These are phyloP conservation scores for Nematodospora valgi DNA, from an alignment of 805 yeast species.

Conservation along the genomic window DNA sequence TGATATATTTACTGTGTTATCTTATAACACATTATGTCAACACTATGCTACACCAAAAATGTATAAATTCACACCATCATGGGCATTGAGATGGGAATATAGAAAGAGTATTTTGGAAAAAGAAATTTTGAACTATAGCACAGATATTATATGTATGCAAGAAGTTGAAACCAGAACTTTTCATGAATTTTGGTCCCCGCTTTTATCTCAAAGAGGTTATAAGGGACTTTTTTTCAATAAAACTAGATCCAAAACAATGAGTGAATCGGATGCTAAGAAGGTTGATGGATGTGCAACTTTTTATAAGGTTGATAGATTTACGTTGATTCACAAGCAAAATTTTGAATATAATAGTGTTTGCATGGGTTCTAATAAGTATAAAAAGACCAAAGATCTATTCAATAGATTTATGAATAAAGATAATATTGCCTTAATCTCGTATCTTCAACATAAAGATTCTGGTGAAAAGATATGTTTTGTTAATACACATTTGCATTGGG, in stretches of 20 bases:
- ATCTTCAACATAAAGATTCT: conserved; percentile 68
- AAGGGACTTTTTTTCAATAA: conserved; percentile 80
- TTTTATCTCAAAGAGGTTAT: conserved; percentile 71
- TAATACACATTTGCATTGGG: conserved; percentile 98
- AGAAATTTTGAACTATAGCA: conserved; percentile 60
- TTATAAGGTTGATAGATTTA: conserved; percentile 66
- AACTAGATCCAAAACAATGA: conserved; percentile 90
- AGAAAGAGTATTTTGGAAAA: conserved; percentile 73
- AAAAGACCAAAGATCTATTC: conserved; percentile 90
- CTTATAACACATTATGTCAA: conserved; percentile 91
- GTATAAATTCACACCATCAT: conserved; percentile 93
- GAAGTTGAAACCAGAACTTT: conserved; percentile 88
- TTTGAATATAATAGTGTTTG: conserved; percentile 83
- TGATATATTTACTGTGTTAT: conserved; percentile 67
- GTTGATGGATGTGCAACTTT: conserved; percentile 99
- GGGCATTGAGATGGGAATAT: conserved; percentile 95
- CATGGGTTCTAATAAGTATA: conserved; percentile 79
- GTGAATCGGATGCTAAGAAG: conserved; percentile 71
- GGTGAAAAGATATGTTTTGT: conserved; percentile 73
- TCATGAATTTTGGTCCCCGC: conserved; percentile 83
- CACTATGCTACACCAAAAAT: conserved; percentile 89
- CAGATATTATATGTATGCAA: conserved; percentile 88
- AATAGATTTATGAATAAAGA: conserved; percentile 96
- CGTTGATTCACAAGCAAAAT: conserved; percentile 63
- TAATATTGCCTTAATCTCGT: conserved; percentile 77